These are phyloP conservation scores for Fonsecaea nubica DNA, from an alignment of 2,329 filamentous ascomycete species.

Conservation along the genomic window DNA sequence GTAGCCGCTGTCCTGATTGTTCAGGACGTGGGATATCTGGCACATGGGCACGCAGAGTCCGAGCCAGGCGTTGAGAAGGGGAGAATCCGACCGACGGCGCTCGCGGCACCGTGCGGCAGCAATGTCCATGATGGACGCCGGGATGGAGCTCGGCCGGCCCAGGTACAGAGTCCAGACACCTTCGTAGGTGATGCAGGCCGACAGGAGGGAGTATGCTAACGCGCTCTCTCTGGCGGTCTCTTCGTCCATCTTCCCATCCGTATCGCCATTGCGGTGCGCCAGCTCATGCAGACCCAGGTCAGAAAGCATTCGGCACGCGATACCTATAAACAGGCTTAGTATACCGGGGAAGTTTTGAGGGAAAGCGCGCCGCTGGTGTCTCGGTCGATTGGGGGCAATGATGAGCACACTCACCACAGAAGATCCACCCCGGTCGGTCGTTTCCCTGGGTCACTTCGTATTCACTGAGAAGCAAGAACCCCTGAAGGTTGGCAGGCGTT, in stretches of 20 bases:
- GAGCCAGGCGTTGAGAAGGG: constrained; percentile 16
- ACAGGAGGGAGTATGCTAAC: constrained; percentile 4
- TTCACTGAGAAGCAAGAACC: constrained; percentile 12
- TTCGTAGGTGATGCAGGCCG: constrained; percentile 7
- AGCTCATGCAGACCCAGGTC: constrained; percentile 10
- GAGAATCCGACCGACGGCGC: constrained; percentile 3
- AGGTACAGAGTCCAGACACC: constrained; percentile 12
- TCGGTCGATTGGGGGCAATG: not conserved
- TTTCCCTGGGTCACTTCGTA: constrained; percentile 15
- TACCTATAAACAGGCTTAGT: not conserved
- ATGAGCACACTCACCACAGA: constrained; percentile 2
- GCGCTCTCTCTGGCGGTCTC: constrained; percentile 3
- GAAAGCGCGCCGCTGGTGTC: too few relatives aligned
- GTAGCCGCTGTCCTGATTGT: not conserved
- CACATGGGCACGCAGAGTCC: constrained; percentile 11
- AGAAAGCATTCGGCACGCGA: constrained; percentile 10
- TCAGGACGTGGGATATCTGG: constrained; percentile 11
- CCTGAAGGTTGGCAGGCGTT: constrained; percentile 10
- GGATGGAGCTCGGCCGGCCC: constrained; percentile 10
- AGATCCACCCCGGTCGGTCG: constrained; percentile 5
- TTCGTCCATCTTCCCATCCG: not conserved
- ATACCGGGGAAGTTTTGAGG: not conserved
- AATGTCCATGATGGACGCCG: constrained; percentile 5
- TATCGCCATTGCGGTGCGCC: not conserved
- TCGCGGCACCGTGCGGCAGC: constrained; percentile 1